These are phyloP conservation scores for Pseudozyma pruni DNA, from an alignment of 1,284 basidiomycete genomes.

Conservation along the genomic window DNA sequence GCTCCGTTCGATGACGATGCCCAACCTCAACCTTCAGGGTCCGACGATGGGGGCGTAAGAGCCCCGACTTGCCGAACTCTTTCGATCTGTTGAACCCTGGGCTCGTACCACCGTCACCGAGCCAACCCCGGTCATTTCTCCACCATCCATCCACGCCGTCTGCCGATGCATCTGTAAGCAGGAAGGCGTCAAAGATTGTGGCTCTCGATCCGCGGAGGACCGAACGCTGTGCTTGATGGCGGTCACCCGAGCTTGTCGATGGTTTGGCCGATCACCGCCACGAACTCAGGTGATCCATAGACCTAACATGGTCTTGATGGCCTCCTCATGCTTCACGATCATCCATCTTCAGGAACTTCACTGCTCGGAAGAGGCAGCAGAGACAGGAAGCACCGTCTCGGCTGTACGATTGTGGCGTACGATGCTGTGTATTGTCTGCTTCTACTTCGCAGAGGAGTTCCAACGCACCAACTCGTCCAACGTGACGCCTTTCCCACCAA, in stretches of 20 bases:
- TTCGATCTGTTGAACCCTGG: conserved; percentile 10
- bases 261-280: conserved; percentile 14
- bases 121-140: not conserved
- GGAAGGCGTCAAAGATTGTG: too few species aligned
- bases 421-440: too few species aligned
- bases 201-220: too few species aligned
- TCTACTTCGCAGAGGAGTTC: conserved; percentile 61
- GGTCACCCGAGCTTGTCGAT: not conserved
- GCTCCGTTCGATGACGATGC: conserved; percentile 2
- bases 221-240: too few species aligned
- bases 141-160: not conserved
- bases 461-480: conserved; percentile 77
- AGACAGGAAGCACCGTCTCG: too few species aligned
- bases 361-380: too few species aligned
- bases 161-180: too few species aligned
- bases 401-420: too few species aligned
- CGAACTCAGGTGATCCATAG: too few species aligned
- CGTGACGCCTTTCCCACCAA: conserved; percentile 79
- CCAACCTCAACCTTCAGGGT: conserved; percentile 3
- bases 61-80: not conserved
- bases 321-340: too few species aligned
- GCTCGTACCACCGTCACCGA: conserved; percentile 1
- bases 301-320: conserved; percentile 3
- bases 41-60: not conserved
- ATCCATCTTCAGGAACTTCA: too few species aligned